Conservation (phyloP, 192 early-diverging fungal species). For the Podila epicladia region DNA sequence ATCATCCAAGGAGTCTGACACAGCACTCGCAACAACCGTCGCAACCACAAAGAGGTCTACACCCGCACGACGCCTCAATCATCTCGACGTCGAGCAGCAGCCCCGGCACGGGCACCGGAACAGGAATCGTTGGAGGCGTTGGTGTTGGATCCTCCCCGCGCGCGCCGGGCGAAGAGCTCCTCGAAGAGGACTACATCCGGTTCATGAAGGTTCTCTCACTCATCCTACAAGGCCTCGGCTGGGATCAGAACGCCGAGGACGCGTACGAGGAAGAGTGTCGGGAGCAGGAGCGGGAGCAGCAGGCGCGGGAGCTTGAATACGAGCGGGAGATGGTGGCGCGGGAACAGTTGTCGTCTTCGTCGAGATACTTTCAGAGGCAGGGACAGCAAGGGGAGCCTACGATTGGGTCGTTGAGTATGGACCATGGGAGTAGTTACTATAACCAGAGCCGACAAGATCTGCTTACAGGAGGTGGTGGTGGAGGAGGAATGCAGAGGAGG, state of each 20-base stretch:
- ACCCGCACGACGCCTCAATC: slow-evolving; percentile 18
- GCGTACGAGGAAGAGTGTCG: slow-evolving; percentile 34
- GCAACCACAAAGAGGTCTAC: background rate
- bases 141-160: background rate
- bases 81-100: slow-evolving; percentile 5
- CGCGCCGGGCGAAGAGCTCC: slow-evolving; percentile 6
- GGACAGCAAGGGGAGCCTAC: too few species aligned
- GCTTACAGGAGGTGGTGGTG: background rate
- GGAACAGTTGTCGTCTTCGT: background rate
- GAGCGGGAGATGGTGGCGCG: background rate
- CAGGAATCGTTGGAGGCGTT: slow-evolving; percentile 1
- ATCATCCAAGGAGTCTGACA: background rate
- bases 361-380: background rate
- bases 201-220: slow-evolving; percentile 61
- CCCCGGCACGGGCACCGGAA: background rate
- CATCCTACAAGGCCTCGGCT: slow-evolving; percentile 59
- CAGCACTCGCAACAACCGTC: slow-evolving; percentile 5
- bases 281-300: slow-evolving; percentile 5
- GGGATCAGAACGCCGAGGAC: slow-evolving; percentile 33
- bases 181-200: slow-evolving; percentile 58
- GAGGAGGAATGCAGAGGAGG: background rate
- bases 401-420: background rate
- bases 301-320: slow-evolving; percentile 4
- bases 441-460: background rate
- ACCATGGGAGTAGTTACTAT: background rate